These are phyloP conservation scores for Quercus aquifolioides DNA, from an alignment of 306 rosid genomes.

Conservation along the genomic window DNA sequence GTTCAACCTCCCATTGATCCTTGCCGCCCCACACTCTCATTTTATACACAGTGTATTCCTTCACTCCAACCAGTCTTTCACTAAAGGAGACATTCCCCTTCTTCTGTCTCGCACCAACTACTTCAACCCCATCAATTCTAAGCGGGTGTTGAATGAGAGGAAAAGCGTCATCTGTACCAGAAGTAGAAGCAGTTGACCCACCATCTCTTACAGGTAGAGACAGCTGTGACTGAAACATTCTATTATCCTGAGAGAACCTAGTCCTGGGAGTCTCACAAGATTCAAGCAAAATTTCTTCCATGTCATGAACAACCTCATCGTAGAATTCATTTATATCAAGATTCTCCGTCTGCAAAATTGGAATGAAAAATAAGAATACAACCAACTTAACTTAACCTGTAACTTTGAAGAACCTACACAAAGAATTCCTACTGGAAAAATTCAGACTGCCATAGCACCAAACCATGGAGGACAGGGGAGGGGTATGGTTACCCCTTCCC, in stretches of 20 bases:
- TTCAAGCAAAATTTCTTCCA: slow-evolving; percentile 96
- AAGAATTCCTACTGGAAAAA: not conserved
- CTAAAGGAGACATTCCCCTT: slow-evolving; percentile 91
- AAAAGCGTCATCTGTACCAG: slow-evolving; percentile 54
- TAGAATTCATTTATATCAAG: slow-evolving; percentile 60
- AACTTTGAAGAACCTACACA: not conserved
- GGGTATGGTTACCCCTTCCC: too few species aligned
- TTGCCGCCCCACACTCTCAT: slow-evolving; percentile 78
- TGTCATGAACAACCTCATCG: slow-evolving; percentile 88
- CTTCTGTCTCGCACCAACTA: slow-evolving; percentile 96
- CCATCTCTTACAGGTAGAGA: slow-evolving; percentile 79
- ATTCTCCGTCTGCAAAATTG: slow-evolving; percentile 64
- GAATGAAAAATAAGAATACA: slow-evolving; percentile 13
- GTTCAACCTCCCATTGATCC: slow-evolving; percentile 93
- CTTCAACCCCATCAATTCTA: slow-evolving; percentile 82
- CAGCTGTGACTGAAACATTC: slow-evolving; percentile 43
- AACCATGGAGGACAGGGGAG: not conserved
- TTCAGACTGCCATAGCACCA: not conserved
- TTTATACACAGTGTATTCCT: slow-evolving; percentile 88
- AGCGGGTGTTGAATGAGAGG: slow-evolving; percentile 42
- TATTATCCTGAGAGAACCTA: slow-evolving; percentile 50
- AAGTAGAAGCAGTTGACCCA: slow-evolving; percentile 87
- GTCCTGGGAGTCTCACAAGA: slow-evolving; percentile 62
- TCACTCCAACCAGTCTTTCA: slow-evolving; percentile 97
- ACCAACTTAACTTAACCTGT: not conserved